These are phyloP conservation scores for Mollisiaceae sp. DNA, from an alignment of 2,329 filamentous ascomycete genomes.

Conservation along the genomic window DNA sequence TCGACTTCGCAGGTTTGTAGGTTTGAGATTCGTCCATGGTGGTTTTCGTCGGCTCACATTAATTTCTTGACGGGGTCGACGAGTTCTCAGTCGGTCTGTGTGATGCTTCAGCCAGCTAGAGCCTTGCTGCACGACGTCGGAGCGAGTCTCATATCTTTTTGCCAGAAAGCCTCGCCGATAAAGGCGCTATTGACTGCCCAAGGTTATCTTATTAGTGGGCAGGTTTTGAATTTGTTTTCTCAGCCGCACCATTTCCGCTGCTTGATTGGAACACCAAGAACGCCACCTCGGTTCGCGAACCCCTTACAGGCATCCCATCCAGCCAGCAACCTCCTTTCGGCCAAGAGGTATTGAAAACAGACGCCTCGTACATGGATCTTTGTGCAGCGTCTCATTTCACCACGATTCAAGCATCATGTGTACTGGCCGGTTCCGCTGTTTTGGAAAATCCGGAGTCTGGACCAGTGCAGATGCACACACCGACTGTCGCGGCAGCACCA, in stretches of 20 bases:
- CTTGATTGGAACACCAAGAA: constrained; percentile 4
- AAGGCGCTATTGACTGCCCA: constrained; percentile 4
- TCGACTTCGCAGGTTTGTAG: not conserved
- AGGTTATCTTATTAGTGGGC: not conserved
- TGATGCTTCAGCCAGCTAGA: not conserved
- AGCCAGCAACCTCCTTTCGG: not conserved
- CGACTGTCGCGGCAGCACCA: not conserved
- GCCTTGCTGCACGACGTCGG: not conserved
- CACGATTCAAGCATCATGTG: not conserved
- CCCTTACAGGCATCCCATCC: not conserved
- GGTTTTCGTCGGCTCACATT: not conserved
- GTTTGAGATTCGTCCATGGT: not conserved
- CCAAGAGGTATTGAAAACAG: not conserved
- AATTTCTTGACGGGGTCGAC: not conserved
- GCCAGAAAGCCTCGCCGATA: not conserved
- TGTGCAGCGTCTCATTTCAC: not conserved
- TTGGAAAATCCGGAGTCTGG: not conserved
- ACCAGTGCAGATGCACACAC: not conserved
- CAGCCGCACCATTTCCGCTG: not conserved
- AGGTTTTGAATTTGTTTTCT: not conserved
- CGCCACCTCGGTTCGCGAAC: not conserved
- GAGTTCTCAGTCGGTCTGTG: not conserved
- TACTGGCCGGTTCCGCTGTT: not conserved
- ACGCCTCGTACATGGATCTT: not conserved
- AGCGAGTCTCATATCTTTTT: not conserved